Percentiles rank a stretch among this genome's conserved stretches.
Evolutionary conservation across 2,329 filamentous ascomycete genomes (phyloP).

Genomic region (Sporothrix schenckii): DNA sequence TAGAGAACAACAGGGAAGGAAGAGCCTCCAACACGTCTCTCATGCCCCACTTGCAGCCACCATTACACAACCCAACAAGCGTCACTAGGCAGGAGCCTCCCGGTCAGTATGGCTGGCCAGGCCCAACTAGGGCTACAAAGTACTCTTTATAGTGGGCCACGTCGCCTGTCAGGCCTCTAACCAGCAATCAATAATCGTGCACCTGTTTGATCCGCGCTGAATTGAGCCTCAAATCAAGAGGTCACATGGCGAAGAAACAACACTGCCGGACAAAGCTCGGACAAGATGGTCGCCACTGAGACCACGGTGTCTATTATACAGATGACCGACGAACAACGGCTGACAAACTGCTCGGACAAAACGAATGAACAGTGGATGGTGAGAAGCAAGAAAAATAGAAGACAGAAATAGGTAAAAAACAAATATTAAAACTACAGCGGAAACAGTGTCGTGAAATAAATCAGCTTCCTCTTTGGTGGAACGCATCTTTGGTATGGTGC

Average conservation of each 20-base stretch:
- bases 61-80: background rate
- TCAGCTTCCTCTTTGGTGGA: background rate
- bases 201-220: conserved; percentile 10
- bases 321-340: background rate
- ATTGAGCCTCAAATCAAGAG: conserved; percentile 22
- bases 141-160: background rate
- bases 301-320: conserved; percentile 19
- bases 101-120: too few relatives aligned
- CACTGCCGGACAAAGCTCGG: background rate
- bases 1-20: background rate
- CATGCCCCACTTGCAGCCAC: conserved; percentile 15
- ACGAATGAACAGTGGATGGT: background rate
- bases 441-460: background rate
- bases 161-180: background rate
- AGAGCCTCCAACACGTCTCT: background rate
- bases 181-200: background rate
- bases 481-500: background rate
- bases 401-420: background rate
- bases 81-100: background rate
- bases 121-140: background rate
- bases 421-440: conserved; percentile 8
- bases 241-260: conserved; percentile 8
- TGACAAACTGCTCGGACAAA: background rate
- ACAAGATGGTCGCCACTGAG: conserved; percentile 17
- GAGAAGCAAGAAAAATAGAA: background rate